phyloP scores from a whole-genome alignment of 129 eudicot genomes.

The Logfia minima region DNA sequence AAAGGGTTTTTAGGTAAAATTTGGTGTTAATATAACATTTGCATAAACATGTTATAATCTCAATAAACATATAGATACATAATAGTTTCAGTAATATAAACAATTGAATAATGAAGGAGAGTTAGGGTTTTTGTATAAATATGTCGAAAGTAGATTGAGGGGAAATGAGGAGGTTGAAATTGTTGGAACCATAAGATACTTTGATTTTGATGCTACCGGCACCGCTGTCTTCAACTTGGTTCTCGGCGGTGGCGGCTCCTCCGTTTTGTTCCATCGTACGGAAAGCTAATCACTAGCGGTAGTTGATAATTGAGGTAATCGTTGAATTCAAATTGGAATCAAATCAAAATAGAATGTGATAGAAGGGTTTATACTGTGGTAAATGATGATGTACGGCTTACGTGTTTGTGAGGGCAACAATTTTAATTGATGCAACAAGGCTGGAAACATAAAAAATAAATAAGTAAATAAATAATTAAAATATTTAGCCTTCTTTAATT shows the following conservation, averaged over 20 bases:
- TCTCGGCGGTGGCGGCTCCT: conserved; percentile 7
- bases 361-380: background rate
- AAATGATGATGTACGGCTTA: too few species aligned
- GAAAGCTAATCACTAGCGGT: background rate
- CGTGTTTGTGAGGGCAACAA: too few species aligned
- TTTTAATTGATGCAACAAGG: too few species aligned
- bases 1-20: too few species aligned
- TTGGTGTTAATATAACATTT: too few species aligned
- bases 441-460: too few species aligned
- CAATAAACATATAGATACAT: background rate
- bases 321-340: background rate
- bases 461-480: too few species aligned
- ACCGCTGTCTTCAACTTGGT: conserved; percentile 17
- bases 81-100: background rate
- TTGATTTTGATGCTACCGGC: conserved; percentile 38
- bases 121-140: background rate
- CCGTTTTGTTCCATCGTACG: conserved; percentile 30
- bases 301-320: background rate
- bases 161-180: conserved; percentile 38
- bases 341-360: background rate
- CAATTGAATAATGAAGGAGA: background rate
- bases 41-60: background rate
- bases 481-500: too few species aligned
- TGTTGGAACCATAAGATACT: conserved; percentile 47
- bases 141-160: conserved; percentile 63